Conservation (phyloP, 2,329 filamentous ascomycete species). For the Venturia aucupariae region DNA sequence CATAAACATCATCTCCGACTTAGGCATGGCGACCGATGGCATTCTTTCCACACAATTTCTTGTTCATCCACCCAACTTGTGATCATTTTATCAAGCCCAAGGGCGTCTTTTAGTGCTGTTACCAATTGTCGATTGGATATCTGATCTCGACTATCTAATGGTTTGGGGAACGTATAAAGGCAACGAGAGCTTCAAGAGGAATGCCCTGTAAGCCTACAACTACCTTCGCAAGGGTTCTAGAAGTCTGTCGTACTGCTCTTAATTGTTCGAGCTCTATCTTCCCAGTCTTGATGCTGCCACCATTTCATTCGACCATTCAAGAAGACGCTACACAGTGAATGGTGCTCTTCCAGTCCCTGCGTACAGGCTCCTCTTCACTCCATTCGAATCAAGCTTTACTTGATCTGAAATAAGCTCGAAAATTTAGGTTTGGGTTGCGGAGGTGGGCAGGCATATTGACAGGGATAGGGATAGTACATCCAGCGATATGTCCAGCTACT, state of each 20-base stretch:
- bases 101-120: neutral
- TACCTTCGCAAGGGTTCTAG: neutral
- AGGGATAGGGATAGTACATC: conserved; percentile 1
- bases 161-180: neutral
- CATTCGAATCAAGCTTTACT: neutral
- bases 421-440: neutral
- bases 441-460: conserved; percentile 3
- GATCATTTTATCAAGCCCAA: neutral
- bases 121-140: neutral
- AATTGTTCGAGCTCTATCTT: no score
- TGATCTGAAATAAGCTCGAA: neutral
- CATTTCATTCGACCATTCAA: neutral
- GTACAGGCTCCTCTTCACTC: neutral
- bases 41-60: neutral
- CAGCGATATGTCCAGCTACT: neutral
- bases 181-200: neutral
- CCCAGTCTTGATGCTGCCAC: neutral
- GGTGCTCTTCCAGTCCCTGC: neutral
- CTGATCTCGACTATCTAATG: neutral
- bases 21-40: neutral
- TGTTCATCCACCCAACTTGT: neutral
- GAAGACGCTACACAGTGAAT: neutral
- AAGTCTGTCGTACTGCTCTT: neutral
- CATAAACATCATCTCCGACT: conserved; percentile 5
- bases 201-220: neutral